Conservation (phyloP, 179 eudicot species). For the Gypsophila paniculata region DNA sequence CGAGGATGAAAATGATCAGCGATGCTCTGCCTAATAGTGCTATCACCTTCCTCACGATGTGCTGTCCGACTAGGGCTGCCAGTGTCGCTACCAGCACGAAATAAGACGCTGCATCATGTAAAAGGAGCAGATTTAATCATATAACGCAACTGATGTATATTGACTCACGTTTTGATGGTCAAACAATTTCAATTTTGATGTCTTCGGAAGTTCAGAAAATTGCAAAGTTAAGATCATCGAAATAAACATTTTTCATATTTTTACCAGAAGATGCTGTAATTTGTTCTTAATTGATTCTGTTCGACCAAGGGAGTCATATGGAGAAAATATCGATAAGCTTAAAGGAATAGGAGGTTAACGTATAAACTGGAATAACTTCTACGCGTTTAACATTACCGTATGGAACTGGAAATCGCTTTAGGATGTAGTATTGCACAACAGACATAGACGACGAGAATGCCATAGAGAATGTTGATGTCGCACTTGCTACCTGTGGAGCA, state of each 20-base stretch:
- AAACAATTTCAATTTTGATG: no score
- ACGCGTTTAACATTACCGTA: conserved; percentile 36
- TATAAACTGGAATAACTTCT: neutral
- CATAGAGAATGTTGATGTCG: conserved; percentile 77
- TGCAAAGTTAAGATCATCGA: no score
- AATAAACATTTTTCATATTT: no score
- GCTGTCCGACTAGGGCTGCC: conserved; percentile 59
- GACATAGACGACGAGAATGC: conserved; percentile 78
- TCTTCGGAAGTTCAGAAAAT: no score
- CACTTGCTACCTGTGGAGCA: conserved; percentile 57
- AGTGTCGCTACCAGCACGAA: conserved; percentile 50
- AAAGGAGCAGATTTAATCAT: neutral
- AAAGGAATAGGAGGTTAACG: no score
- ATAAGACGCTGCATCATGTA: conserved; percentile 41
- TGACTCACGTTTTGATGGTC: no score
- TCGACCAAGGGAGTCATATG: no score
- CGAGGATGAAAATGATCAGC: conserved; percentile 57
- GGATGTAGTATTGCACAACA: conserved; percentile 62
- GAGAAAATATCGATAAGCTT: no score
- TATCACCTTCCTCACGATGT: conserved; percentile 49
- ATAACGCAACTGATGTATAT: no score
- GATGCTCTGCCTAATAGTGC: conserved; percentile 56
- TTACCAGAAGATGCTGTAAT: no score
- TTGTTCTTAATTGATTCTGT: no score
- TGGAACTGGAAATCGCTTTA: conserved; percentile 72